A percentile compares a stretch with the other conserved stretches of the same genome.
Conservation (phyloP, 2,329 filamentous ascomycete genomes). For the Dothistroma pini region DNA sequence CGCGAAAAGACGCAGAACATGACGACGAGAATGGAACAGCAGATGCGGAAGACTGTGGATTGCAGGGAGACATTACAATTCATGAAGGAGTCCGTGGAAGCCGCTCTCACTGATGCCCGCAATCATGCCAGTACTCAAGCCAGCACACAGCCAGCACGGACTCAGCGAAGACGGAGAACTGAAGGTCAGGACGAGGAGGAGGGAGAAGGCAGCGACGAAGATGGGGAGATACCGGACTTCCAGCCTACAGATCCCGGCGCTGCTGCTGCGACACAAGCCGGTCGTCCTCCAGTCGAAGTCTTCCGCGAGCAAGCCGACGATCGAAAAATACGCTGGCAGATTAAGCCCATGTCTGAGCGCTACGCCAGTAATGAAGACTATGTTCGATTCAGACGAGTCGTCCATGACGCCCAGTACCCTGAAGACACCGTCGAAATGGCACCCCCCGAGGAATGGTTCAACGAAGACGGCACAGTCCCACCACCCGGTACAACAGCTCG, state of each 20-base stretch:
- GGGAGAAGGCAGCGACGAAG: conserved; percentile 36
- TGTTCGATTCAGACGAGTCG: conserved; percentile 56
- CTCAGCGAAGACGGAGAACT: conserved; percentile 27
- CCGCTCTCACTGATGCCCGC: conserved; percentile 39
- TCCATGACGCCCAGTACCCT: conserved; percentile 58
- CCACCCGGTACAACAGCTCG: conserved; percentile 40
- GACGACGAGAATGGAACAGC: conserved; percentile 55
- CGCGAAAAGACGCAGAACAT: conserved; percentile 47
- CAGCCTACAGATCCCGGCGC: conserved; percentile 38
- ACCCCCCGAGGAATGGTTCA: conserved; percentile 60
- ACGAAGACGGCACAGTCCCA: conserved; percentile 45
- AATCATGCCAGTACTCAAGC: conserved; percentile 36
- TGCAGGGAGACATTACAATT: conserved; percentile 46
- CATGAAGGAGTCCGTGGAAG: conserved; percentile 43
- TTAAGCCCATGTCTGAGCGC: conserved; percentile 37
- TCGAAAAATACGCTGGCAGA: conserved; percentile 44
- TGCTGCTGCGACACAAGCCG: conserved; percentile 35
- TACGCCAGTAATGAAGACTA: conserved; percentile 62
- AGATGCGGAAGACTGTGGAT: conserved; percentile 58
- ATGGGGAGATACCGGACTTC: conserved; percentile 40
- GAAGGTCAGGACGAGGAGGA: conserved; percentile 25
- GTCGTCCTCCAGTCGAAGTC: conserved; percentile 35
- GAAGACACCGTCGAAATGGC: conserved; percentile 53
- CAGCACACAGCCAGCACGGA: conserved; percentile 33
- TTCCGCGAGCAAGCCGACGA: conserved; percentile 39